Base-by-base conservation (phyloP, 148 eudicot species). In the Arctostaphylos glauca region DNA sequence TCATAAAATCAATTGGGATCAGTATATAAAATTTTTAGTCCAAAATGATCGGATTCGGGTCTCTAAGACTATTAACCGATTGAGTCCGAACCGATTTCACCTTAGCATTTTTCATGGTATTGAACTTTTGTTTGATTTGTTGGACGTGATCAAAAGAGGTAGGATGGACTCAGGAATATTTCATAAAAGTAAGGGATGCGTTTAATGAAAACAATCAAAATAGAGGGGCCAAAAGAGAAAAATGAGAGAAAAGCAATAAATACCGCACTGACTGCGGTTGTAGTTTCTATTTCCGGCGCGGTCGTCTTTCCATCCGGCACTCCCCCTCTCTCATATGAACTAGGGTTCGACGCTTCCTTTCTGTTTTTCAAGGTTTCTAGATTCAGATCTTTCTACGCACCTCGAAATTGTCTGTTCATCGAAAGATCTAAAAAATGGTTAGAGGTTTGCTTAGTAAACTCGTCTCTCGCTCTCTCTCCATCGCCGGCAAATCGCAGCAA, bases 401-500 rank as follows among this genome's bases (percentile, higher is more conserved):
- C 12, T 76, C 21, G 10, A 19, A 23, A 9, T 73, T 54, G 77
- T 10, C 6, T 38, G 41, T 43, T 5, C 47, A 10, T 16, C 13
- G 9, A 62, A 64, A 53, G 86, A 87, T 86, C 86, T 53, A 67
- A 86, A 86, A 60, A 49, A 86, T 92, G 96, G 92, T 89, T 87
- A 84, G 94, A 90, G 92, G 91, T 78, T 91, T 92, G 80, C 79
- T 92, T 3, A 89, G 88, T 74, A 94, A 84, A 31, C 84, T 96
- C 67, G 87, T 89, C 31, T 81, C 87, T 31, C 90, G 88, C 52
- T 92, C 99, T 19, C 90, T 96, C 80, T 86, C 95, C 76, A 56
- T 89, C 85, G 94, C 97, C 90, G 94, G 94, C 31, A 93, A 92
- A 92, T 96, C 93, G 93, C 99, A 96, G 78, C 95, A 93, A n/a